Evolutionary conservation across 2,329 filamentous ascomycete genomes (phyloP), one percentile per base, ranked within the genome.

Genomic region (Mariannaea sp.): DNA sequence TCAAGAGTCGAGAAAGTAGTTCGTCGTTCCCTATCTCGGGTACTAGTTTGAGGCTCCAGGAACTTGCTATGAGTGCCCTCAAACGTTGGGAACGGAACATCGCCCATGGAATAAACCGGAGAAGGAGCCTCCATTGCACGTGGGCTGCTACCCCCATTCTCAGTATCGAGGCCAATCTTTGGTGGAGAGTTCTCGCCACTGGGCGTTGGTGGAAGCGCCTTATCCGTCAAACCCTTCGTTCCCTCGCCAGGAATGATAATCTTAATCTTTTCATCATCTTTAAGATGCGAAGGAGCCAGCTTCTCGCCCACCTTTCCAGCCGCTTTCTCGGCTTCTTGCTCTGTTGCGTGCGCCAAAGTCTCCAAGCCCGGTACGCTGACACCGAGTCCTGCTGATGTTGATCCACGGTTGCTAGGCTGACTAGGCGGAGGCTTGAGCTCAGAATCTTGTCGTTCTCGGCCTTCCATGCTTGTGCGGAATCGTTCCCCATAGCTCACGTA

Each of bases 401-500:
- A 61, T 2, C 54, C 59, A 3, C 71, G 67, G 13, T 68, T 65
- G 9, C 67, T 64, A 45, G 66, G 56, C 65, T 73, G 65, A 8
- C 67, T 64, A 46, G 66, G 56, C 64, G 73, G 65, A 12, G 68
- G 57, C 71, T 79, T 71, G 68, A 76, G 58, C 69, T 80, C 71
- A 70, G 77, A 63, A 69, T 87, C 74, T 20, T 78, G 83, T 70
- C 61, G 50, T 14, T 66, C 77, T 70, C 77, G 90, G 71, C 75
- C 75, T 41, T 79, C 78, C 79, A 83, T 82, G 67, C 76, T 82
- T 63, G 88, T 86, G 50, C 83, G 82, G 76, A 99, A 97, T 39
- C 86, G 83, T 61, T 88, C 85, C 14, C 82, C 80, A 69, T 97
- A 97, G 4, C 85, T 81, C 48, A 83, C 80, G 67, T 89, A 96